phyloP scores from a whole-genome alignment of 1,284 basidiomycete species.

The Moesziomyces sp. region DNA sequence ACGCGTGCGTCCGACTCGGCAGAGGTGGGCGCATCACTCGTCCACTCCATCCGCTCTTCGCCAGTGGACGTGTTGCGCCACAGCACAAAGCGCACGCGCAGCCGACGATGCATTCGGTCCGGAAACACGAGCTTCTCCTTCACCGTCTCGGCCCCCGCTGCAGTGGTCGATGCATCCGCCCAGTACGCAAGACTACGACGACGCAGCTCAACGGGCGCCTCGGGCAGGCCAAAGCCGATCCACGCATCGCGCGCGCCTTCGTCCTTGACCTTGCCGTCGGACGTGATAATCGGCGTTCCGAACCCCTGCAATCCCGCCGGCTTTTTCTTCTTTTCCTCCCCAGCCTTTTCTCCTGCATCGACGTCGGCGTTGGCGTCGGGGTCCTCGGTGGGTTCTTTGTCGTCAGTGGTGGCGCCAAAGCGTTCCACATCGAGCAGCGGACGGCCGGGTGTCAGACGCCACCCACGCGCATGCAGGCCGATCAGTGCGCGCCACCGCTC shows the following conservation, averaged over 20 bases:
- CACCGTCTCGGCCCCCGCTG: not conserved
- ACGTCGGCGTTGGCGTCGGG: not conserved
- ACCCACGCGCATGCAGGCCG: conserved; percentile 47
- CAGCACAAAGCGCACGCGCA: conserved; percentile 45
- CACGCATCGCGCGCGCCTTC: conserved; percentile 62
- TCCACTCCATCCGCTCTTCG: conserved; percentile 27
- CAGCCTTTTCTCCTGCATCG: conserved; percentile 1
- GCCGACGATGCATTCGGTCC: conserved; percentile 43
- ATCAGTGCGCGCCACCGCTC: conserved; percentile 50
- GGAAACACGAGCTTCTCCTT: conserved; percentile 50
- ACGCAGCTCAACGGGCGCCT: conserved; percentile 46
- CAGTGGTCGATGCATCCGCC: conserved; percentile 24
- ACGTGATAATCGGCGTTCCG: conserved; percentile 53
- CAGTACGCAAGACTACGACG: conserved; percentile 56
- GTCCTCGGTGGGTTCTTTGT: conserved; percentile 4
- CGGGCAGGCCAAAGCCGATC: conserved; percentile 58
- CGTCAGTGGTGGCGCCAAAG: conserved; percentile 22
- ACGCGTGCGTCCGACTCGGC: not conserved
- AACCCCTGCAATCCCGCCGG: conserved; percentile 45
- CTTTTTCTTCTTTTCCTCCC: not conserved
- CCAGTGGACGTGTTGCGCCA: conserved; percentile 6
- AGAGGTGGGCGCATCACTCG: conserved; percentile 10
- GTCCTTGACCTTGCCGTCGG: conserved; percentile 53
- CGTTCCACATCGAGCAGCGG: conserved; percentile 56
- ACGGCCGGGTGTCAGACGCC: conserved; percentile 56